Conservation (phyloP, 2,329 filamentous ascomycete species). For the Plectosphaerella plurivora region DNA sequence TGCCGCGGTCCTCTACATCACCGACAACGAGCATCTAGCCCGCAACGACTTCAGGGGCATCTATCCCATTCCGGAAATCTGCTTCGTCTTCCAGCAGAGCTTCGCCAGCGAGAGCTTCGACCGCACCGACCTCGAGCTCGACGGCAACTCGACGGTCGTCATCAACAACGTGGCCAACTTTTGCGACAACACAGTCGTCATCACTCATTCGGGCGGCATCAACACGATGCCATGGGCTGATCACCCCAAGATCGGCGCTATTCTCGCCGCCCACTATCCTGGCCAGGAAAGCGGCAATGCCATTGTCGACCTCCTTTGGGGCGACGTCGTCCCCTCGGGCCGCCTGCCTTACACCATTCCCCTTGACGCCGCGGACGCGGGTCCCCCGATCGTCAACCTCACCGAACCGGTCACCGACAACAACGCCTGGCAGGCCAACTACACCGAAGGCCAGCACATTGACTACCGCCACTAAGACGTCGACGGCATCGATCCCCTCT, state of each 20-base stretch:
- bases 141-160: no score
- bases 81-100: conserved; percentile 9
- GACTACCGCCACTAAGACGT: conserved; percentile 53
- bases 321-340: conserved; percentile 4
- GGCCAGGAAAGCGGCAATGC: no score
- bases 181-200: no score
- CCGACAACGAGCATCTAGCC: conserved; percentile 2
- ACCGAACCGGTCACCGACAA: conserved; percentile 33
- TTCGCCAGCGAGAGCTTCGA: conserved; percentile 66
- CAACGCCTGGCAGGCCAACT: conserved; percentile 56
- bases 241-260: no score
- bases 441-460: conserved; percentile 47
- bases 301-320: conserved; percentile 11
- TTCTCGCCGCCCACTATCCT: no score
- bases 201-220: no score
- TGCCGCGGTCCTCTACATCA: background rate
- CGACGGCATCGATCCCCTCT: conserved; percentile 38
- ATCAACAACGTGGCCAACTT: no score
- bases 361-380: conserved; percentile 1
- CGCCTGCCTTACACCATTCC: conserved; percentile 14
- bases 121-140: conserved; percentile 62
- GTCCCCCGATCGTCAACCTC: conserved; percentile 11
- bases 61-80: conserved; percentile 9
- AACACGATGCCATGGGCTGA: no score
- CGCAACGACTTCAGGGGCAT: conserved; percentile 5